Evolutionary conservation across 352 stramenopile species (phyloP), one percentile per base, ranked within the genome.

Genomic region (Peronosclerospora sorghi): DNA sequence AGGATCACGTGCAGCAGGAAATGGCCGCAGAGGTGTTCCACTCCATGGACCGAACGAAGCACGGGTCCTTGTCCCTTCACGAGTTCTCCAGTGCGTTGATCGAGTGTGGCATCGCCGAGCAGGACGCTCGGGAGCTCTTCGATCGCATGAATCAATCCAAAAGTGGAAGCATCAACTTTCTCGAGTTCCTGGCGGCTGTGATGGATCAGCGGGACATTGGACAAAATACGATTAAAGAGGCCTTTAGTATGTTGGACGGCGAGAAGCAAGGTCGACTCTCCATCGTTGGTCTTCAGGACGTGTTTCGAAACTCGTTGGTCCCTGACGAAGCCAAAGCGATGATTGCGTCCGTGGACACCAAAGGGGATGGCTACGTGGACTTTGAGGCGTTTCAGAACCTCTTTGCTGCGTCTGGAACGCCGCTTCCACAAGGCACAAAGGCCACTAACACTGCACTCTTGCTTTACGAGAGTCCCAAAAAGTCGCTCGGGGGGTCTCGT

Each of bases 121-220:
- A 86, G 32, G 89, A 96, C 36, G 71, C 83, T 0, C 58, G 75
- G 14, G 79, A 93, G 17, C 56, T 87, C 4, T 89, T 89, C 35
- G 52, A 55, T 14, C 74, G 70, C 10, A 87, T 89, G 38, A 84
- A 89, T 44, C 76, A 86, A 51, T 84, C 69, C 23, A 86, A 85
- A 48, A 75, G 53, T 7, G 83, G 85, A 0, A 54, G 85, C 27
- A 94, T 98, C 24, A 85, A 95, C 48, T 97, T 97, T 52, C 83
- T 96, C 4, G 94, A 98, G 68, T 98, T 98, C 64, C 76, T 97
- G 48, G 94, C 91, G 7, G 94, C 91, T 2, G 91, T 88, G 5
- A 81, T 98, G 54, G 87, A 97, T 53, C 67, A 92, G 44, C 77
- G 83, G 28, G 73, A 85, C 14, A 83, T 91, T 43, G 72, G 68